Percentiles rank a stretch among this genome's conserved stretches.
These are phyloP conservation scores for Esteya vermicola DNA, from an alignment of 2,329 filamentous ascomycete genomes.

Conservation along the genomic window DNA sequence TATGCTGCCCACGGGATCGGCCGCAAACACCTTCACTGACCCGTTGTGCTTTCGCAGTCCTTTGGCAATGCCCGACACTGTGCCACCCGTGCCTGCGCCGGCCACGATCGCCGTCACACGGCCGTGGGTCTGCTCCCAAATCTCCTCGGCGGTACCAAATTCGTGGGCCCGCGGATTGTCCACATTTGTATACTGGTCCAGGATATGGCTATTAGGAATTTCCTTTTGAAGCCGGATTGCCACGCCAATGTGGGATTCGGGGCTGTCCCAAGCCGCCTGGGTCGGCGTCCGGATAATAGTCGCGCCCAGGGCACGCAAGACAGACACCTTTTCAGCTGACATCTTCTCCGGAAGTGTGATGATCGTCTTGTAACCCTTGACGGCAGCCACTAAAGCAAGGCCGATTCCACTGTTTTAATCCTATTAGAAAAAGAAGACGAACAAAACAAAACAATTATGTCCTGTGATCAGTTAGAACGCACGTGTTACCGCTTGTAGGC, in stretches of 20 bases:
- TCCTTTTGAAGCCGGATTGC: slow-evolving; percentile 83
- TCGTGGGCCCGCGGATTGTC: slow-evolving; percentile 94
- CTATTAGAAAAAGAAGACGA: slow-evolving; percentile 13
- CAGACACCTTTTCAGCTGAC: slow-evolving; percentile 95
- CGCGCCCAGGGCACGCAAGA: slow-evolving; percentile 82
- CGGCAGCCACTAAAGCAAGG: slow-evolving; percentile 79
- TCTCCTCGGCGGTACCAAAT: slow-evolving; percentile 86
- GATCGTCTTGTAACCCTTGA: slow-evolving; percentile 97
- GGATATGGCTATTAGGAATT: slow-evolving; percentile 89
- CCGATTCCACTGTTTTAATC: slow-evolving; percentile 57
- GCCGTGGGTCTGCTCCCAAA: slow-evolving; percentile 81
- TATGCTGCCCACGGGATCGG: slow-evolving; percentile 85
- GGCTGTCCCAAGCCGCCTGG: slow-evolving; percentile 84
- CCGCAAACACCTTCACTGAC: slow-evolving; percentile 76
- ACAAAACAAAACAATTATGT: too few relatives aligned
- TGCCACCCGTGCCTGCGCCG: slow-evolving; percentile 89
- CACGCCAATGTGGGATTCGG: slow-evolving; percentile 94
- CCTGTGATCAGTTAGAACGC: too few relatives aligned
- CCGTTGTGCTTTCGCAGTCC: slow-evolving; percentile 80
- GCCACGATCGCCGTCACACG: slow-evolving; percentile 74
- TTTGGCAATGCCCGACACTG: slow-evolving; percentile 76
- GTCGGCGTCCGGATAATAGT: slow-evolving; percentile 97
- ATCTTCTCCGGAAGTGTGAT: slow-evolving; percentile 99
- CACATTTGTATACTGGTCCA: slow-evolving; percentile 86
- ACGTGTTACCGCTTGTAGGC: slow-evolving; percentile 93